A percentile compares a stretch with the other conserved stretches of the same genome.
phyloP scores from a whole-genome alignment of 805 yeast genomes.

The Teunomyces lycoperdinae region DNA sequence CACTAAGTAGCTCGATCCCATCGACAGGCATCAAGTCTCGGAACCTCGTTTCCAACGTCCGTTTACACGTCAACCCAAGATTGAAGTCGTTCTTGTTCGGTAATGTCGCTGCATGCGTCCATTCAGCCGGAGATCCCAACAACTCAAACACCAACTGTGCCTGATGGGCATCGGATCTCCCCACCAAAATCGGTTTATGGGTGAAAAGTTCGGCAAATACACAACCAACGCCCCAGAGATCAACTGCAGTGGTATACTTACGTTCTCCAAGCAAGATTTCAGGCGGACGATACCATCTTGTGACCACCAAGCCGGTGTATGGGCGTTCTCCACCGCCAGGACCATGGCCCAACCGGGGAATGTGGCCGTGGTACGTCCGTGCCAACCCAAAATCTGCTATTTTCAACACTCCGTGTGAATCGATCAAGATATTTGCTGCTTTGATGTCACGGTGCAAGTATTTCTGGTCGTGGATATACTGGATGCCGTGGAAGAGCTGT shows the following conservation, averaged over 20 bases:
- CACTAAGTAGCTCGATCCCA: conserved; percentile 57
- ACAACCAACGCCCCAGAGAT: conserved; percentile 97
- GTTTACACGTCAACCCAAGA: conserved; percentile 43
- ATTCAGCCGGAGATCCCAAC: conserved; percentile 73
- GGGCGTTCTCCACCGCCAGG: conserved; percentile 56
- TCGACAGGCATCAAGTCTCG: conserved; percentile 35
- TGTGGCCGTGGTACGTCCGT: conserved; percentile 60
- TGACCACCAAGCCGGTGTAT: conserved; percentile 74
- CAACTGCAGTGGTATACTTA: conserved; percentile 89
- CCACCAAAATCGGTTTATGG: conserved; percentile 79
- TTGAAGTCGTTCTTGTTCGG: conserved; percentile 52
- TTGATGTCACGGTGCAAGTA: conserved; percentile 87
- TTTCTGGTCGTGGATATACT: conserved; percentile 65
- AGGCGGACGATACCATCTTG: conserved; percentile 97
- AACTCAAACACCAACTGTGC: conserved; percentile 76
- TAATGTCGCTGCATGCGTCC: conserved; percentile 60
- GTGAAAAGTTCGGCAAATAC: conserved; percentile 89
- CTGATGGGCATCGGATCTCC: conserved; percentile 84
- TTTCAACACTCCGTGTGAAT: conserved; percentile 71
- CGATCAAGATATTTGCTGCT: conserved; percentile 90
- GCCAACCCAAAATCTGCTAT: conserved; percentile 97
- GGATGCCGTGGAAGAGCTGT: conserved; percentile 77
- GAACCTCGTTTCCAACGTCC: conserved; percentile 52
- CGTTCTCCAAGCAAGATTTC: conserved; percentile 85
- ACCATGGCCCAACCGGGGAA: conserved; percentile 52